Conservation (phyloP, 169 alveolate species). For the Eimeria brunetti region DNA sequence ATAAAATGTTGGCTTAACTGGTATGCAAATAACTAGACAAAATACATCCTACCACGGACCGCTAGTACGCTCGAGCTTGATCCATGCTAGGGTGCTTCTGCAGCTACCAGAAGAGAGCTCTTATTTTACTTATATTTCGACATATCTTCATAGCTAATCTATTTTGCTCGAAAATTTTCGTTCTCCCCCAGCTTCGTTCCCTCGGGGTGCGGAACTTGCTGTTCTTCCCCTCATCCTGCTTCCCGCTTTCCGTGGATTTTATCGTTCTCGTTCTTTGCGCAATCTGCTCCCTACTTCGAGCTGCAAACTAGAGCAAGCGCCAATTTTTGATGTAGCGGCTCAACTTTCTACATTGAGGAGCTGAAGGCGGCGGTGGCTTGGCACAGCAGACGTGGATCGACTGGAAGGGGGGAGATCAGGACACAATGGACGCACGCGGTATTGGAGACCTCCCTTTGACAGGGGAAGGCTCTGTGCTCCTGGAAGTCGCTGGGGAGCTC, state of each 20-base stretch:
- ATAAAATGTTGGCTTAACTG: background rate
- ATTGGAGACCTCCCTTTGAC: background rate
- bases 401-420: background rate
- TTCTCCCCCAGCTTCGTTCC: background rate
- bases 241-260: background rate
- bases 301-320: background rate
- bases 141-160: background rate
- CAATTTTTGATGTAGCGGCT: background rate
- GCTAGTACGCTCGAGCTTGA: background rate
- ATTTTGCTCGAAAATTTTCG: background rate
- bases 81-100: background rate
- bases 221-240: background rate
- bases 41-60: background rate
- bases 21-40: background rate
- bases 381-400: background rate
- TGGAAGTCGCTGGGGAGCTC: conserved; percentile 49
- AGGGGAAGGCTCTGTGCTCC: conserved; percentile 29
- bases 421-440: background rate
- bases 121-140: background rate
- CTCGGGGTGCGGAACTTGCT: background rate
- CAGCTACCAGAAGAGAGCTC: background rate
- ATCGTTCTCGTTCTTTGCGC: background rate
- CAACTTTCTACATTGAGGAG: background rate
- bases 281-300: background rate
- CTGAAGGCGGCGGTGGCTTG: background rate